phyloP scores from a whole-genome alignment of 2,329 filamentous ascomycete genomes.

The Tolypocladium nubicola region DNA sequence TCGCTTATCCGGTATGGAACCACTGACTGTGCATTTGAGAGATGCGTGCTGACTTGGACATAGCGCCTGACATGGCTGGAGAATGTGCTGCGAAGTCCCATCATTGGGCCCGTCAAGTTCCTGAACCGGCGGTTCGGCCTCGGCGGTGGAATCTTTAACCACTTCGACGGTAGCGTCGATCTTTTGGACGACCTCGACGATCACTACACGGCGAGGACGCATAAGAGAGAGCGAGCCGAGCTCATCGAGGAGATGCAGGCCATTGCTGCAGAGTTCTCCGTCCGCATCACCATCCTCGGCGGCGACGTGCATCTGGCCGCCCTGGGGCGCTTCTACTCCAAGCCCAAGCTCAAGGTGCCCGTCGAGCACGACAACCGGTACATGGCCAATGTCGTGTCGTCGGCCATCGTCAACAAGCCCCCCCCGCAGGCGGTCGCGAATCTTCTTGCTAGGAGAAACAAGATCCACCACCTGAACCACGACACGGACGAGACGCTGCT shows the following conservation, averaged over 20 bases:
- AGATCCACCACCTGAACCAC: conserved; percentile 55
- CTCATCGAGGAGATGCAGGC: conserved; percentile 75
- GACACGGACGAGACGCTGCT: conserved; percentile 89
- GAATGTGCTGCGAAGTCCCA: conserved; percentile 75
- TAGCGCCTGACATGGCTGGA: conserved; percentile 90
- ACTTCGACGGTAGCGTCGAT: conserved; percentile 89
- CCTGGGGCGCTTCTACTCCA: conserved; percentile 89
- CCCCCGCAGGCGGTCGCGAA: conserved; percentile 83
- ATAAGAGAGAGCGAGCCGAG: conserved; percentile 76
- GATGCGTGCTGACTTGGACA: conserved; percentile 4
- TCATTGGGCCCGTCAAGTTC: conserved; percentile 83
- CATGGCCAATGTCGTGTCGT: conserved; percentile 90
- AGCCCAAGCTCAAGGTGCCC: conserved; percentile 65
- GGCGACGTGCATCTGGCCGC: conserved; percentile 92
- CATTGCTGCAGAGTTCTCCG: conserved; percentile 74
- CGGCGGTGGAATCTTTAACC: conserved; percentile 77
- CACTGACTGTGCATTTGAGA: conserved; percentile 11
- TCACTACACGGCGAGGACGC: conserved; percentile 86
- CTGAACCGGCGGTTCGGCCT: conserved; percentile 85
- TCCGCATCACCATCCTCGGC: conserved; percentile 83
- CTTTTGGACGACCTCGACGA: conserved; percentile 89
- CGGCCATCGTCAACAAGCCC: conserved; percentile 91
- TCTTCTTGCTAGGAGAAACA: conserved; percentile 83
- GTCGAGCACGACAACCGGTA: conserved; percentile 82
- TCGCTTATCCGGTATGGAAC: conserved; percentile 61